Base-by-base conservation (phyloP, 2,329 filamentous ascomycete genomes). In the Coniochaeta ligniaria region DNA sequence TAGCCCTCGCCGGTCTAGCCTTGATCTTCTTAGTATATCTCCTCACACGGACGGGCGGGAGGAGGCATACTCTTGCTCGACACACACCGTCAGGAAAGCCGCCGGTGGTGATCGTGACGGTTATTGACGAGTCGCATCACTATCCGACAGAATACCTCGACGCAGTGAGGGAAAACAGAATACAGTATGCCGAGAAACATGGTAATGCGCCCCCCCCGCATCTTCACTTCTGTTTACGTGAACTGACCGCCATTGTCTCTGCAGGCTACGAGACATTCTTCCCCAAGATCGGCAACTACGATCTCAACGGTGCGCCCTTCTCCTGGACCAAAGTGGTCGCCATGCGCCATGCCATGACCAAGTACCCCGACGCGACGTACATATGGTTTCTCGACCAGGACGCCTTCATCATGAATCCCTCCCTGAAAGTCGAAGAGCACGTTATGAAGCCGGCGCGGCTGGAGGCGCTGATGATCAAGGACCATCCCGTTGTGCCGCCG, bases 341-440 rank as follows among this genome's bases (percentile, higher is more conserved):
- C 8, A 80, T 96, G 71, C 89, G 95, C 63, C 94, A 99, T 73
- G 94, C 94, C 56, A 86, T 98, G 76, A 87, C 91, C 7, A 82
- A 87, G 54, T 88, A 88, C 70, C 91, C 93, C 6, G 83, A 92
- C 66, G 87, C 85, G 63, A 86, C 83, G 57, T 96, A 88, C 72
- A 83, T 98, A 72, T 98, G 94, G 88, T 92, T 89, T 71, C 85
- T 99, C 17, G 91, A 94, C 62, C 84, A 91, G 67, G 86, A 95
- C 68, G 85, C 92, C 9, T 82, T 96, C 66, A 95, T 99, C 71
- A 96, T 96, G 90, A 90, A 95, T 72, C 88, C 90, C 7, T 76
- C 80, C 36, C 76, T 89, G 59, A 83, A 84, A 16, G 76, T 98
- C 36, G 86, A 92, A 65, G 80, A 84, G 1, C 84, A 91, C 67